Conservation (phyloP, 1,139 yeast genomes). For the Blastobotrys buckinghamii region DNA sequence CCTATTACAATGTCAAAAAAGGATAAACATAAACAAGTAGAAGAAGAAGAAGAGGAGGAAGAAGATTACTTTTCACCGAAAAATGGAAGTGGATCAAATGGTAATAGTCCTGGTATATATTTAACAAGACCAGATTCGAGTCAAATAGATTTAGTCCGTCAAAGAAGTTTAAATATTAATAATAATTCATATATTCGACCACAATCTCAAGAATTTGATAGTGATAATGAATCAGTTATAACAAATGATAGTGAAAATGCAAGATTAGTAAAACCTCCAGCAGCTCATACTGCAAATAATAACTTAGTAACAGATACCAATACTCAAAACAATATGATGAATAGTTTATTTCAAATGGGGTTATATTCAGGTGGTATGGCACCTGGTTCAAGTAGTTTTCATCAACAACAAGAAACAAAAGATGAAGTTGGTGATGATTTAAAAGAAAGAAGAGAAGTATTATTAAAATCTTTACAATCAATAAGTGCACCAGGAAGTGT, state of each 20-base stretch:
- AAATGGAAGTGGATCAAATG: neutral
- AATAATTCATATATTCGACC: neutral
- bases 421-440: conserved; percentile 10
- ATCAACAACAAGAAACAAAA: conserved; percentile 5
- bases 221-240: neutral
- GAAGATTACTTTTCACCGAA: conserved; percentile 8
- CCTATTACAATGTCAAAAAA: conserved; percentile 3
- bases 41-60: neutral
- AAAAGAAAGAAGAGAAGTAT: conserved; percentile 10
- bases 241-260: neutral
- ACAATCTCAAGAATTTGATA: neutral
- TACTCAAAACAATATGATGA: conserved; percentile 5
- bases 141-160: conserved; percentile 7
- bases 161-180: neutral
- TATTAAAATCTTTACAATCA: conserved; percentile 6
- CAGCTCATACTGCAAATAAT: neutral
- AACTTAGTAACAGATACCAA: neutral
- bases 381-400: conserved; percentile 24
- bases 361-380: conserved; percentile 28
- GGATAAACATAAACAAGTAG: neutral
- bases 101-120: conserved; percentile 6
- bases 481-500: conserved; percentile 6
- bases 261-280: neutral
- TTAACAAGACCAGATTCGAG: conserved; percentile 13
- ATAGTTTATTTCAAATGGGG: conserved; percentile 23